phyloP scores from a whole-genome alignment of 2,329 filamentous ascomycete species.

The Boeremia exigua region DNA sequence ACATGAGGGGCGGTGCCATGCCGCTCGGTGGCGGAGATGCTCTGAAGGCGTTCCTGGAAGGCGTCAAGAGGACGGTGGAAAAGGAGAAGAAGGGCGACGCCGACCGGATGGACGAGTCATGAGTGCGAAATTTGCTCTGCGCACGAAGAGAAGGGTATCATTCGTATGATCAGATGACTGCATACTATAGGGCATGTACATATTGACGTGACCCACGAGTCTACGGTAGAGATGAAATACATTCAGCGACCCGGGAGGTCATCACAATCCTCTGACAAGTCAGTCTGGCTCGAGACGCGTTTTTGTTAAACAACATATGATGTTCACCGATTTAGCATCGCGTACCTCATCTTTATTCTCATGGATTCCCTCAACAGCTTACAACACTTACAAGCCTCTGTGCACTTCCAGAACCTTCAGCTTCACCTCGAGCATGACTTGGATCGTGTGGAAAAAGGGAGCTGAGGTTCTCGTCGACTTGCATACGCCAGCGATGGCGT shows the following conservation, averaged over 20 bases:
- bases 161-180: background rate
- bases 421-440: too few species aligned
- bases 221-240: background rate
- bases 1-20: slow-evolving; percentile 76
- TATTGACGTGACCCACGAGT: background rate
- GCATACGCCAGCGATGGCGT: too few species aligned
- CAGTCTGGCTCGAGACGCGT: too few species aligned
- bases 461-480: too few species aligned
- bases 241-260: background rate
- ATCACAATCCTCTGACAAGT: too few species aligned
- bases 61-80: slow-evolving; percentile 79
- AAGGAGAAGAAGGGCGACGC: slow-evolving; percentile 46
- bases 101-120: slow-evolving; percentile 45
- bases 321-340: too few species aligned
- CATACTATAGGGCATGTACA: background rate
- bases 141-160: background rate
- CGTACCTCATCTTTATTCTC: too few species aligned
- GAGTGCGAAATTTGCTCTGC: background rate
- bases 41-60: slow-evolving; percentile 88
- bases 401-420: too few species aligned
- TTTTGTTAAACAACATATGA: too few species aligned
- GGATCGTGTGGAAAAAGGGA: too few species aligned
- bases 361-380: too few species aligned
- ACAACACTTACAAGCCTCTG: too few species aligned
- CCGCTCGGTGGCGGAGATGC: slow-evolving; percentile 88